Base-by-base conservation (phyloP, 2,329 filamentous ascomycete species). In the Cadophora gregata region DNA sequence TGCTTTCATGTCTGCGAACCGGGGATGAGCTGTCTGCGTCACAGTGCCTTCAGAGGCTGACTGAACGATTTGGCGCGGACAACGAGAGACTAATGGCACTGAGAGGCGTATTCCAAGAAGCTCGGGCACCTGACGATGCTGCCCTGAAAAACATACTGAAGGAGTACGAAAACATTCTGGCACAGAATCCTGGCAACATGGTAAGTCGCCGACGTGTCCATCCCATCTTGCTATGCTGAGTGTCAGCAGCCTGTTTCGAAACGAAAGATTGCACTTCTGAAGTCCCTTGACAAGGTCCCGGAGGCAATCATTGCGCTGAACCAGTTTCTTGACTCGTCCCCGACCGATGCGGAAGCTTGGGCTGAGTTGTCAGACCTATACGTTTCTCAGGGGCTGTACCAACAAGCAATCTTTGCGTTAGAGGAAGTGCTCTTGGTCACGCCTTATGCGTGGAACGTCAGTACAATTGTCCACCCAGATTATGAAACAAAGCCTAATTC, bases 401-500 rank as follows among this genome's bases (percentile, higher is more conserved):
- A 89, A 16, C 95, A 98, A 78, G 92, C 93, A 47, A 88, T 97
- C 60, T 97, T 91, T 78, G 90, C 93, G 67, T 81, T 97, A 53
- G 96, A 99, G 78, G 96, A 99, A 78, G 93, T 97, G 24, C 80
- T 99, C 53, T 82, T 98, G 61, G 84, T 97, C 65, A 87, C 88
- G 62, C 95, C 96, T 4, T 97, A 97, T 81, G 93, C 95, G 24
- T 99, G 96, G 94, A 98, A 97, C 82, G 92, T 96, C 78, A 78
- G 91, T 78, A 67, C 42, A 36, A 36, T 29, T 27, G 24, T 29
- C 64, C 48, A 25, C 31, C 45, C 45, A 45, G 29, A 59, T 27
- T 21, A 24, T 21, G 27, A 21, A 64, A 27, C 47, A 63, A 67
- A 59, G 71, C 38, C 77, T 80, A 70, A 80, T 70, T 64, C 51